Base-by-base conservation (phyloP, 371 early-diverging fungal genomes). In the Blakeslea trispora region DNA sequence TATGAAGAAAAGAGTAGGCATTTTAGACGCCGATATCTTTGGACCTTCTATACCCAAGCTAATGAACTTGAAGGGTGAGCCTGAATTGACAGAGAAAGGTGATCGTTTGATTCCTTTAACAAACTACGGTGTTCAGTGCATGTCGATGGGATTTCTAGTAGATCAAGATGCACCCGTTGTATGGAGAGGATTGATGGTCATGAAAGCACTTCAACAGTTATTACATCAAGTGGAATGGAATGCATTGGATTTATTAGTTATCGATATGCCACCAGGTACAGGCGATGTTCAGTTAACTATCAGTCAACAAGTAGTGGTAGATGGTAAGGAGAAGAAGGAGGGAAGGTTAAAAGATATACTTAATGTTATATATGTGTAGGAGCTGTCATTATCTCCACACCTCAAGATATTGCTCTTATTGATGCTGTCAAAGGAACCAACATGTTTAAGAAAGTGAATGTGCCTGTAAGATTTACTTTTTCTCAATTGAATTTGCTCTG, bases 231-330 rank as follows among this genome's bases (percentile, higher is more conserved):
- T 92, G 19, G 86, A 90, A 7, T 95, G 95, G 95, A 77, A 79
- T 5, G 77, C 76, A 1, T 54, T 90, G 22, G 95, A 95, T 67
- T 62, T 90, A 9, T 64, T 95, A 11, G 89, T 95, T 15, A 88
- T 95, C 60, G 95, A 95, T 63, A 88, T 92, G 90, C 95, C 95
- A 22, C 95, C 95, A 18, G 95, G 95, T 1, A 95, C 95, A 3
- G 95, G 95, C 14, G 95, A 95, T 69, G 88, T 89, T 8, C 93
- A 92, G 66, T 57, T 95, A 44, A 89, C 93, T 0, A 87, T 95
- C 44, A 81, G 85, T 48, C 95, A 95, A 70, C 89, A 89, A 61
- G 76, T 93, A 7, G 81, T 80, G 14, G 64, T 94, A 35, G 71
- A 81, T 59, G 94, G 93, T 83, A 77, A 53, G n/a, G n/a, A n/a